Evolutionary conservation across 2,329 filamentous ascomycete genomes (phyloP), one percentile per base, ranked within the genome.

Genomic region (Neodidymelliopsis sp.): DNA sequence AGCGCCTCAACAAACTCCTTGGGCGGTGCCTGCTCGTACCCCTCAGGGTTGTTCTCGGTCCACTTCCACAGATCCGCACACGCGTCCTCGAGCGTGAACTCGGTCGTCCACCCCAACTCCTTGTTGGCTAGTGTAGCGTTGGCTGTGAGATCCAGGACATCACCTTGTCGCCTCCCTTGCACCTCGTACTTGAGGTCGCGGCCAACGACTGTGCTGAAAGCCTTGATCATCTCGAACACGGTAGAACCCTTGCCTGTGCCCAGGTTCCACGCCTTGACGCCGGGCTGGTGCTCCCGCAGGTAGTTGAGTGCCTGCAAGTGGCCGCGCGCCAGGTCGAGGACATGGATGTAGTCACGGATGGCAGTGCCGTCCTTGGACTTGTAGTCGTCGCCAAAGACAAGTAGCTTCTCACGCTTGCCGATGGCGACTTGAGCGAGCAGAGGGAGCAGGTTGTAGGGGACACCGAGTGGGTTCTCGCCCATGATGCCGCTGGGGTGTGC

Each of bases 341-440:
- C 90, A 80, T 97, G 92, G 75, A 99, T 97, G 81, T 99, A 99
- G 78, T 99, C 94, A 64, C 94, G 89, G 73, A 97, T 96, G 56
- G 91, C 90, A 42, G 92, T 97, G 58, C 92, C 92, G 72, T 97
- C 92, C 64, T 86, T 88, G 42, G 91, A 96, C 23, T 81, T 72
- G 79, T 99, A 99, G 80, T 99, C 91, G 61, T 96, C 88, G 56
- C 94, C 94, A 71, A 96, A 99, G 9, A 99, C 91, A 51, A 96
- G 78, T 40, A 99, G 82, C 81, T 97, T 97, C 69, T 96, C 90
- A 59, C 93, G 85, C 72, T 97, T 91, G 63, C 94, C 94, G 22
- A 94, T 95, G 11, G 94, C 94, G 33, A 99, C 94, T 79, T 97
- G 92, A 46, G 93, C 94, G 18, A 99, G 84, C 52, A 99, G 81